A percentile compares a stretch with the other conserved stretches of the same genome.
Evolutionary conservation across 2,329 filamentous ascomycete species (phyloP).

Genomic region (Fusarium sp.): DNA sequence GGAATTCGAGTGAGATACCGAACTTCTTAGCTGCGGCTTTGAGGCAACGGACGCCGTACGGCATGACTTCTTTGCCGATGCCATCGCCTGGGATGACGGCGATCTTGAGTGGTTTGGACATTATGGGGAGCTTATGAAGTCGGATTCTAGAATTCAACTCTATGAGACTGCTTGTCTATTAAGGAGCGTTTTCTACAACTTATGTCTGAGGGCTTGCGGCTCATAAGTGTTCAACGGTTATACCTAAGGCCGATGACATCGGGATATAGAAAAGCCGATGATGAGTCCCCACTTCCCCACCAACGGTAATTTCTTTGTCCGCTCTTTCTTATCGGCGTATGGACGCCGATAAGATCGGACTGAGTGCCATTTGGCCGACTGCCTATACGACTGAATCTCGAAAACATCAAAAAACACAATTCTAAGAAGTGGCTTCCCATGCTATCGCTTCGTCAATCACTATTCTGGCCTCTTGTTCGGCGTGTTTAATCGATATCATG

Average conservation of each 20-base stretch:
- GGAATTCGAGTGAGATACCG: conserved; percentile 66
- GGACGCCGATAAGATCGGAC: background rate
- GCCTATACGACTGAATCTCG: no score
- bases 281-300: background rate
- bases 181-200: accelerated
- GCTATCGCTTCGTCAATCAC: accelerated
- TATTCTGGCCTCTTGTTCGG: background rate
- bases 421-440: accelerated
- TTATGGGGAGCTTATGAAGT: background rate
- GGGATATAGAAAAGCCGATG: background rate
- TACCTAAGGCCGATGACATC: background rate
- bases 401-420: accelerated
- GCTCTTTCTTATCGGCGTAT: background rate
- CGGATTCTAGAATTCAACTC: no score
- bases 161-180: background rate
- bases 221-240: background rate
- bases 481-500: background rate
- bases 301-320: conserved; percentile 16
- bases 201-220: background rate
- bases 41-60: conserved; percentile 70
- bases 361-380: background rate
- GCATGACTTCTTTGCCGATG: conserved; percentile 75
- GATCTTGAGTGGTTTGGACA: conserved; percentile 57
- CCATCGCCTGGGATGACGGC: conserved; percentile 76
- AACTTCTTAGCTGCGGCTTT: conserved; percentile 61